Conservation (phyloP, 2,329 filamentous ascomycete genomes). For the Karstenula rhodostoma region DNA sequence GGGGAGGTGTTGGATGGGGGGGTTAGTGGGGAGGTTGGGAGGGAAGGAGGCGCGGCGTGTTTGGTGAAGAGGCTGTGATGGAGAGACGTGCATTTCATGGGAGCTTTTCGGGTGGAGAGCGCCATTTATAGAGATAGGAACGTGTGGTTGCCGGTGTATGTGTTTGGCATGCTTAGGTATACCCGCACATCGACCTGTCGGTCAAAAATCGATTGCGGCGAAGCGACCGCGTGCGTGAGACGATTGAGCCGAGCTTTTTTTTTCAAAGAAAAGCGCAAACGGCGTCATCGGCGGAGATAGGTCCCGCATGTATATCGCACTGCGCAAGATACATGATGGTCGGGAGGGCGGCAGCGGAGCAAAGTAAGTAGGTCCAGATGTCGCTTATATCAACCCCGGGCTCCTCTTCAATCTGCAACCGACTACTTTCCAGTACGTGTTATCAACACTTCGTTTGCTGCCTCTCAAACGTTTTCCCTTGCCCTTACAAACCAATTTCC, state of each 20-base stretch:
- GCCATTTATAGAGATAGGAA: conserved; percentile 5
- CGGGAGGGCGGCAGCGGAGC: conserved; percentile 48
- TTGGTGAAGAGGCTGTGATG: conserved; percentile 34
- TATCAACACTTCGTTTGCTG: too few relatives aligned
- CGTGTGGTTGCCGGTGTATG: not conserved
- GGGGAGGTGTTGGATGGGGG: conserved; percentile 37
- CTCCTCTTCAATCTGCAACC: too few relatives aligned
- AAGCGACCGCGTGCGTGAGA: not conserved
- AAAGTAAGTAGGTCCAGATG: conserved; percentile 57
- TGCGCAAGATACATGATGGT: conserved; percentile 53
- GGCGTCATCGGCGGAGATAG: conserved; percentile 62
- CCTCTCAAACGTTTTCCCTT: too few relatives aligned
- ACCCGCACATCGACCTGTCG: conserved; percentile 1
- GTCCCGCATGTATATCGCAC: conserved; percentile 24
- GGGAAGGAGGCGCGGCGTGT: conserved; percentile 33
- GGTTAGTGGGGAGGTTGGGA: conserved; percentile 33
- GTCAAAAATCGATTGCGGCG: not conserved
- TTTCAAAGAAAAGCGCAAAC: conserved; percentile 63
- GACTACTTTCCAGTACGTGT: too few relatives aligned
- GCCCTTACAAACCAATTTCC: too few relatives aligned
- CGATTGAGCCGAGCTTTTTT: not conserved
- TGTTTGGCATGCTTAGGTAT: not conserved
- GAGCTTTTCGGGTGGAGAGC: not conserved
- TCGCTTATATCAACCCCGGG: too few relatives aligned
- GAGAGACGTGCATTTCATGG: not conserved